Percentiles rank a stretch among this genome's conserved stretches.
Evolutionary conservation across 257 asterid genomes (phyloP).

Genomic region (Lycium barbarum): DNA sequence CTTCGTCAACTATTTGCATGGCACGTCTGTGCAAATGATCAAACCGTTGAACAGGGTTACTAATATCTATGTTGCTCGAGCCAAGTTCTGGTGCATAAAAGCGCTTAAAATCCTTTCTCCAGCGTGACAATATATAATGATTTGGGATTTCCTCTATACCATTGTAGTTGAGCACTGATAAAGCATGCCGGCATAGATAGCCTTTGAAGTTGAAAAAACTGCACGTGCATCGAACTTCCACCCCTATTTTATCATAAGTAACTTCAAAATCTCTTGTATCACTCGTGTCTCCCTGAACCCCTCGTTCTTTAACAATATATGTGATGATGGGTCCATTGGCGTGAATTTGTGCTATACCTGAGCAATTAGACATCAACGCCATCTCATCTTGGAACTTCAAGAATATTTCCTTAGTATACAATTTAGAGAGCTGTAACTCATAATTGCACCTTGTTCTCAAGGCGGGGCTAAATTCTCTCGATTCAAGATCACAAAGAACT

Average conservation of each 20-base stretch:
- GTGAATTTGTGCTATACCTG: conserved; percentile 39
- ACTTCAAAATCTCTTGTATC: conserved; percentile 39
- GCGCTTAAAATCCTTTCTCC: conserved; percentile 52
- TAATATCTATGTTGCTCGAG: conserved; percentile 37
- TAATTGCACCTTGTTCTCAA: conserved; percentile 40
- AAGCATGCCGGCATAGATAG: conserved; percentile 48
- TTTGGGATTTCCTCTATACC: conserved; percentile 46
- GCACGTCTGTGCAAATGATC: conserved; percentile 49
- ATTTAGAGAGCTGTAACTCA: conserved; percentile 43
- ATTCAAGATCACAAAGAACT: conserved; percentile 45
- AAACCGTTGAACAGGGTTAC: conserved; percentile 45
- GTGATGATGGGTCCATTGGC: conserved; percentile 41
- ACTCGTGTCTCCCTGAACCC: conserved; percentile 29
- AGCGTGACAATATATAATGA: conserved; percentile 42
- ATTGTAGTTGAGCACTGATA: conserved; percentile 36
- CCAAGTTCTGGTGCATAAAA: conserved; percentile 41
- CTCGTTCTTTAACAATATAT: conserved; percentile 42
- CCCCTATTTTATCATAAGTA: conserved; percentile 38
- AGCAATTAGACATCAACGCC: conserved; percentile 39
- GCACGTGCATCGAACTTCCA: conserved; percentile 48
- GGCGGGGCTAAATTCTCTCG: conserved; percentile 32
- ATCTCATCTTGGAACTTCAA: conserved; percentile 41
- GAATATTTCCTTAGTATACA: conserved; percentile 47
- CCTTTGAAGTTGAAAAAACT: conserved; percentile 49
- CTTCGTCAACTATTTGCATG: conserved; percentile 50